A percentile compares a stretch with the other conserved stretches of the same genome.
Conservation (phyloP, 2,329 filamentous ascomycete species). For the Fusarium fracticaudum region DNA sequence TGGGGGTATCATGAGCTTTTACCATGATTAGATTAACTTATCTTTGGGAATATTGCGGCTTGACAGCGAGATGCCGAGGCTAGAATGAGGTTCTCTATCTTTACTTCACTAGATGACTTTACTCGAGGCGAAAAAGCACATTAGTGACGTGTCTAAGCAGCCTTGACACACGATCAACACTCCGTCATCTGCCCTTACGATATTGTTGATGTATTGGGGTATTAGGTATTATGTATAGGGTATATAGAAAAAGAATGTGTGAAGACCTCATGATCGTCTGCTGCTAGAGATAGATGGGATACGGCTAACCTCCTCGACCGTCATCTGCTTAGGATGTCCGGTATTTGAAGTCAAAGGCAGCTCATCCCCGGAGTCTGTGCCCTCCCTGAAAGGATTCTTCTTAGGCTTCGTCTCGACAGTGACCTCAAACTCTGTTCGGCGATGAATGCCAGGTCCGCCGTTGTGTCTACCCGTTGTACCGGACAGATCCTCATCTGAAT, state of each 20-base stretch:
- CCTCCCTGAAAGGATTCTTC: not conserved
- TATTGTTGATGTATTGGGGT: not conserved
- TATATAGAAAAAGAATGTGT: not conserved
- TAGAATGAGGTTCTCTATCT: not conserved
- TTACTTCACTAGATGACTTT: not conserved
- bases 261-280: not conserved
- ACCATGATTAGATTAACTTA: too few species aligned
- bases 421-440: constrained; percentile 36
- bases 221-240: not conserved
- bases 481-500: constrained; percentile 29
- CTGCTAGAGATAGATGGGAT: constrained; percentile 16
- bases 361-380: constrained; percentile 15
- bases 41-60: too few species aligned
- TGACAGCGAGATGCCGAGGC: not conserved
- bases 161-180: not conserved
- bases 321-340: constrained; percentile 31
- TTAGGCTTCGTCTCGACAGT: constrained; percentile 25
- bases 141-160: not conserved
- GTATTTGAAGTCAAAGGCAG: constrained; percentile 34
- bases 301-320: constrained; percentile 16
- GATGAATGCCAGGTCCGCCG: constrained; percentile 28
- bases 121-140: not conserved
- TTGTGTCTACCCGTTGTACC: not conserved
- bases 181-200: not conserved
- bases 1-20: not conserved